Base-by-base conservation (phyloP, 805 yeast species). In the Metschnikowia corniflorae region DNA sequence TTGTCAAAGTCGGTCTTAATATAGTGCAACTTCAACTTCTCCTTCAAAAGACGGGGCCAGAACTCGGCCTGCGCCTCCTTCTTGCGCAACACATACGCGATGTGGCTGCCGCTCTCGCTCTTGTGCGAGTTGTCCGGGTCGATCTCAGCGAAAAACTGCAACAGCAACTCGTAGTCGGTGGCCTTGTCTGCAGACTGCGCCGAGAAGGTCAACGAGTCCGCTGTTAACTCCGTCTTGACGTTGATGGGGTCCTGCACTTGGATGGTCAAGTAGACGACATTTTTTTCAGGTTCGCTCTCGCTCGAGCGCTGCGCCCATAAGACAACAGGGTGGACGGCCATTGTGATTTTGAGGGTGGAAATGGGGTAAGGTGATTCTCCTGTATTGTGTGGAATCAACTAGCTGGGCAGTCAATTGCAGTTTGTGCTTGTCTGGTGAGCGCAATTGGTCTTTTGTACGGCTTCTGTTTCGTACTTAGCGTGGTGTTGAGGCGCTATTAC, bases 231-330 rank as follows among this genome's bases (percentile, higher is more conserved):
- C 39, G 87, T 66, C 42, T 77, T 71, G 28, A 82, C 75, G 38
- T 77, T 65, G 32, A 64, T 71, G 18, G 89, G 77, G 58, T 89
- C 95, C 16, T 80, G 72, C 19, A 86, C 78, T 42, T 75, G 72
- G 36, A 91, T 74, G 0, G 95, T 88, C 39, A 91, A 61, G 59
- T 73, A 83, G 15, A 93, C 51, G 24, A 87, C 55, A 61, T 91
- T 91, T 63, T 86, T 89, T 20, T 75, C 69, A 8, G 76, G 74
- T 25, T 81, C 94, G 4, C 71, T 61, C n/a, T 71, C 82, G 55
- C 72, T 79, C 37, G 96, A 87, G 65, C 98, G 86, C 71, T 91
- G 98, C 9, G 98, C 97, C 98, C 98, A 91, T 58, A 80, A 70
- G 26, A 86, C 91, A 69, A 63, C 66, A 31, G 81, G 77, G 31